Percentiles rank a stretch among this genome's conserved stretches.
Evolutionary conservation across 805 yeast species (phyloP).

Genomic region (Cyberlindnera sargentensis): DNA sequence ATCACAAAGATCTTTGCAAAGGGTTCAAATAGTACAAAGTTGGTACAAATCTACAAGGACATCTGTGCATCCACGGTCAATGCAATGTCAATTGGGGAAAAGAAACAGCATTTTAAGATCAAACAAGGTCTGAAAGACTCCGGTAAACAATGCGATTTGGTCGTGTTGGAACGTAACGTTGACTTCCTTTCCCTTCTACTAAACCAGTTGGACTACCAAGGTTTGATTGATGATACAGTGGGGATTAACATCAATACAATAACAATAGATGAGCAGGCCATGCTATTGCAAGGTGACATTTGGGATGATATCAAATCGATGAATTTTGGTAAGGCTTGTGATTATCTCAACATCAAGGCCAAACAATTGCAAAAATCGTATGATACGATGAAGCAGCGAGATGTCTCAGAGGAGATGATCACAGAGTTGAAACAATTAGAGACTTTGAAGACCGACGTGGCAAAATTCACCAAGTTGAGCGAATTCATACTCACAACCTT

Average conservation of each 20-base stretch:
- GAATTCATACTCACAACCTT: slow-evolving; percentile 46
- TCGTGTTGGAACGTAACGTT: slow-evolving; percentile 71
- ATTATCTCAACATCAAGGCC: slow-evolving; percentile 62
- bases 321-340: slow-evolving; percentile 79
- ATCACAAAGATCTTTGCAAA: slow-evolving; percentile 47
- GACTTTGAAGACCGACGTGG: slow-evolving; percentile 56
- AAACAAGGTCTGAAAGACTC: slow-evolving; percentile 28
- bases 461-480: slow-evolving; percentile 69
- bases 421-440: slow-evolving; percentile 62
- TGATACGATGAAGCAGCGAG: slow-evolving; percentile 30
- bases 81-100: slow-evolving; percentile 30
- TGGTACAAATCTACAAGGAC: slow-evolving; percentile 37
- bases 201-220: slow-evolving; percentile 75
- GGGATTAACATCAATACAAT: slow-evolving; percentile 38
- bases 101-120: slow-evolving; percentile 20
- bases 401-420: slow-evolving; percentile 54
- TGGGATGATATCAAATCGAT: slow-evolving; percentile 37
- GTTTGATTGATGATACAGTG: slow-evolving; percentile 69
- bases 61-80: slow-evolving; percentile 24
- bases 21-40: slow-evolving; percentile 48
- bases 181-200: slow-evolving; percentile 69
- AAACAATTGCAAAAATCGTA: slow-evolving; percentile 61
- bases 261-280: slow-evolving; percentile 20
- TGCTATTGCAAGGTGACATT: slow-evolving; percentile 6
- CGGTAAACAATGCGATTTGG: slow-evolving; percentile 55